These are phyloP conservation scores for Verticillium nubilum DNA, from an alignment of 2,329 filamentous ascomycete species.

Conservation along the genomic window DNA sequence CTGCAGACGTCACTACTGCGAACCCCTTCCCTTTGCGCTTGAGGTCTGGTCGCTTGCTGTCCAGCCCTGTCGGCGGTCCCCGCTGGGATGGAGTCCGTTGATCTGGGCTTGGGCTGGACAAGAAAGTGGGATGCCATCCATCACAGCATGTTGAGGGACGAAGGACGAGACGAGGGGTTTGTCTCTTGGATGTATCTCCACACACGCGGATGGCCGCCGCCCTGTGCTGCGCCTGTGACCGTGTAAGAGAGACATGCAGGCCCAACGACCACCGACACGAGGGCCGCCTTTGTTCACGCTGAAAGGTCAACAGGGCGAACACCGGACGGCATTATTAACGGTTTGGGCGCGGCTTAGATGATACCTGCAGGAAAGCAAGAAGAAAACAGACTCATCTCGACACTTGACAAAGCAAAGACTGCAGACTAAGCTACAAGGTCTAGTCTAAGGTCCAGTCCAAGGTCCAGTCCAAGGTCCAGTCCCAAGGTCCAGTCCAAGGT, in stretches of 20 bases:
- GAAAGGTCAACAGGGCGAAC: background rate
- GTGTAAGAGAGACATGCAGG: background rate
- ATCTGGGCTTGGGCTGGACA: background rate
- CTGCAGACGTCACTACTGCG: background rate
- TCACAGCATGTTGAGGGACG: background rate
- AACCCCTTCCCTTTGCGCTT: background rate
- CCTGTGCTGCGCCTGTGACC: background rate
- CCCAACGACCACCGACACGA: background rate
- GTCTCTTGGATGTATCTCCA: background rate
- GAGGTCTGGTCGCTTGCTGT: background rate
- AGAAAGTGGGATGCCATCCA: background rate
- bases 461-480: too few relatives aligned
- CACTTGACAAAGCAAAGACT: too few relatives aligned
- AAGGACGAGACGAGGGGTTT: too few relatives aligned
- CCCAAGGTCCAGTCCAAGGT: too few relatives aligned
- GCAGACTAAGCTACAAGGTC: too few relatives aligned
- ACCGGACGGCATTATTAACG: background rate
- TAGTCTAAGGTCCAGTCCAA: too few relatives aligned
- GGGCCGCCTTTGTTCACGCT: too few relatives aligned
- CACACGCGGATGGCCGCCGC: background rate
- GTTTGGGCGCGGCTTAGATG: background rate
- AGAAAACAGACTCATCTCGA: too few relatives aligned
- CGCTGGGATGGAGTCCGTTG: too few relatives aligned
- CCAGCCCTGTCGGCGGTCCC: background rate
- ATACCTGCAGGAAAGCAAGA: background rate